Conservation (phyloP, 768 basidiomycete genomes). For the Omphalotus guepiniiformis region DNA sequence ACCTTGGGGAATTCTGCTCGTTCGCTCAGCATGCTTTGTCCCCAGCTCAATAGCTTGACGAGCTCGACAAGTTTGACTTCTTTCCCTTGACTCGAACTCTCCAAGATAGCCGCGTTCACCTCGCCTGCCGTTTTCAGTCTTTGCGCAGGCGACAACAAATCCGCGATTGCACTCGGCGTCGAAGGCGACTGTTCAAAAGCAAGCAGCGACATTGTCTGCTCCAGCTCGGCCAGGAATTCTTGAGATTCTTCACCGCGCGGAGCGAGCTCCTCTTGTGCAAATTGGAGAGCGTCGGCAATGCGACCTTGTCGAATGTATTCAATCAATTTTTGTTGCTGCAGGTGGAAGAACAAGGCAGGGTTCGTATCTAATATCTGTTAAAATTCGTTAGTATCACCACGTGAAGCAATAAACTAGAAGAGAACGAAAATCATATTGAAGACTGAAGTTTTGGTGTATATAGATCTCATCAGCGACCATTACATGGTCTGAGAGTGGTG, state of each 20-base stretch:
- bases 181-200: slow-evolving; percentile 67
- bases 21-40: slow-evolving; percentile 74
- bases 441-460: slow-evolving; percentile 86
- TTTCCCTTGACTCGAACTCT: slow-evolving; percentile 86
- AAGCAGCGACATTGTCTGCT: slow-evolving; percentile 91
- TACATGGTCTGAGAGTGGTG: slow-evolving; percentile 91
- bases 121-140: slow-evolving; percentile 93
- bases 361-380: slow-evolving; percentile 93
- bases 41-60: slow-evolving; percentile 85
- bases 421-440: slow-evolving; percentile 75
- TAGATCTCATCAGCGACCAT: slow-evolving; percentile 80
- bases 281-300: slow-evolving; percentile 75
- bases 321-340: slow-evolving; percentile 94
- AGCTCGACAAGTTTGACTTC: slow-evolving; percentile 86
- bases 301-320: slow-evolving; percentile 86
- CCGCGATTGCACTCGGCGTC: slow-evolving; percentile 64
- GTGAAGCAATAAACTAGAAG: not conserved
- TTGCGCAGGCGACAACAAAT: slow-evolving; percentile 81
- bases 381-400: not conserved
- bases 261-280: slow-evolving; percentile 92
- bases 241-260: slow-evolving; percentile 94
- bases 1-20: slow-evolving; percentile 65
- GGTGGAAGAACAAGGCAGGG: slow-evolving; percentile 87
- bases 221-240: slow-evolving; percentile 87
- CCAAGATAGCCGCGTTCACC: slow-evolving; percentile 93